Evolutionary conservation across 768 basidiomycete genomes (phyloP), one percentile per base, ranked within the genome.

Genomic region (Neoboletus brunneissimus): DNA sequence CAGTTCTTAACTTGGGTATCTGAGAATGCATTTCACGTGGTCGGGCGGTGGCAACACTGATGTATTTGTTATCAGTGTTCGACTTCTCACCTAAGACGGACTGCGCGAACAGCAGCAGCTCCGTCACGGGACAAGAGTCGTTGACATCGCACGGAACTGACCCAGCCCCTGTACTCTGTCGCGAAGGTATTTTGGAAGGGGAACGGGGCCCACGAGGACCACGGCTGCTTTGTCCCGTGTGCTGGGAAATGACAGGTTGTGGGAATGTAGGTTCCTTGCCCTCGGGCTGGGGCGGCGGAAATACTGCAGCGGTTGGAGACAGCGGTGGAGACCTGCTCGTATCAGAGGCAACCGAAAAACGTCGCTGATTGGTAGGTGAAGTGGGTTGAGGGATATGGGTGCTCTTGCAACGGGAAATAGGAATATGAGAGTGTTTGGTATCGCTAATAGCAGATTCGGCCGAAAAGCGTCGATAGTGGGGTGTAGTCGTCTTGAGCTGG

Each of bases 131-230:
- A 11, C 8, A 41, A 37, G 44, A 23, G 11, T 59, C 46, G 5
- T 51, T 37, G 16, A 56, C 25, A 45, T 48, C 51, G 35, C 48
- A 53, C 4, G 48, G 54, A 44, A 51, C 40, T 34, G 52, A 56
- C n/a, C 48, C 6, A 58, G 59, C 15, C 47, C 57, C 57, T 59
- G 56, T 60, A 38, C 73, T 75, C 18, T 69, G 60, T 45, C 73
- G 75, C 7, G 62, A 62, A 55, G 64, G 57, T 71, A 73, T 62
- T 69, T 64, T 62, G 6, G 74, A 69, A 23, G 67, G 74, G 9
- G 67, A 57, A 23, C 77, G 76, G 18, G 81, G 77, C 3, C 81
- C 80, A 29, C 75, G 73, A 43, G 76, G 77, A 49, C 77, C 72
- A 35, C 76, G 74, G 52, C 64, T 72, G 18, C 64, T 64, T 31